These are phyloP conservation scores for Umbellularia californica DNA, from an alignment of 164 flowering plant genomes.

Conservation along the genomic window DNA sequence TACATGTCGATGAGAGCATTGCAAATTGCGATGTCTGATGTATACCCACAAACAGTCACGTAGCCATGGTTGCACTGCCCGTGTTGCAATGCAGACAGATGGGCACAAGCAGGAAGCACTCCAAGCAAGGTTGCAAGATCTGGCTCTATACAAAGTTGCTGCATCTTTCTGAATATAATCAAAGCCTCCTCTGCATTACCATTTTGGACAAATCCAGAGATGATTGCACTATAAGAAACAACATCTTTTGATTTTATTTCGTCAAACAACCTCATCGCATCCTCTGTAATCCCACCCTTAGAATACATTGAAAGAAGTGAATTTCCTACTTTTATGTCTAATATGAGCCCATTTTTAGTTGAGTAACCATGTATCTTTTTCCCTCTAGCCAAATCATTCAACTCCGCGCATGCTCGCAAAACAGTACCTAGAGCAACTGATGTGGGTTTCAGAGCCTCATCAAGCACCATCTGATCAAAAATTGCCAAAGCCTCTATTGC, in stretches of 20 bases:
- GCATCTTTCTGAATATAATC: slow-evolving; percentile 43
- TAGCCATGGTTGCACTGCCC: slow-evolving; percentile 51
- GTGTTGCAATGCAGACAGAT: slow-evolving; percentile 45
- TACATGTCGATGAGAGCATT: slow-evolving; percentile 73
- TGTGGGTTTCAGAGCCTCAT: slow-evolving; percentile 22
- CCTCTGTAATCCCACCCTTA: slow-evolving; percentile 46
- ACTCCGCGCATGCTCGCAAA: slow-evolving; percentile 56
- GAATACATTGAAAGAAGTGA: slow-evolving; percentile 66
- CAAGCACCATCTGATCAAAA: slow-evolving; percentile 36
- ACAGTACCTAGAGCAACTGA: slow-evolving; percentile 40
- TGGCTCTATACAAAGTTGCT: slow-evolving; percentile 31
- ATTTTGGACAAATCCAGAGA: slow-evolving; percentile 60
- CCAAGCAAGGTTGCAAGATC: slow-evolving; percentile 61
- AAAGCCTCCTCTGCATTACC: slow-evolving; percentile 53
- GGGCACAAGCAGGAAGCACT: slow-evolving; percentile 61
- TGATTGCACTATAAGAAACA: slow-evolving; percentile 58
- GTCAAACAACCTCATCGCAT: slow-evolving; percentile 43
- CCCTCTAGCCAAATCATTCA: slow-evolving; percentile 37
- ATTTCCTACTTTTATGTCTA: slow-evolving; percentile 45
- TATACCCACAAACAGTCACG: slow-evolving; percentile 35
- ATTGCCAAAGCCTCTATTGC: slow-evolving; percentile 39
- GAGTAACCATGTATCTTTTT: slow-evolving; percentile 44
- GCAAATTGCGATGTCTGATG: slow-evolving; percentile 34
- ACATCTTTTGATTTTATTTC: slow-evolving; percentile 44
- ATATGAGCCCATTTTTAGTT: slow-evolving; percentile 33